Percentiles rank a stretch among this genome's conserved stretches.
Evolutionary conservation across 768 basidiomycete genomes (phyloP).

Genomic region (Auriscalpium vulgare): DNA sequence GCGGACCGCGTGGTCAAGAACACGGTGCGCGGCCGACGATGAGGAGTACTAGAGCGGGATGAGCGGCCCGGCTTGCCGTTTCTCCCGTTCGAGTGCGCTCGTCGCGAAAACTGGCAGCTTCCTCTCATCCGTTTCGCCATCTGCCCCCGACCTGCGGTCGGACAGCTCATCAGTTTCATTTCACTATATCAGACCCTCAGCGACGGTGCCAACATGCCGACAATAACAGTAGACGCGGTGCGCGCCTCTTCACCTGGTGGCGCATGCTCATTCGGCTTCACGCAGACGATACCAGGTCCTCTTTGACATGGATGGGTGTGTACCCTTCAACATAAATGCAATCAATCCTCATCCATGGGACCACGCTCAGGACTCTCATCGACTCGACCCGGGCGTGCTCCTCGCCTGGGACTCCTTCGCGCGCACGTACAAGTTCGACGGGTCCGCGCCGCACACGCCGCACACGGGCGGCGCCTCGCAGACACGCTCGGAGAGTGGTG

Average conservation of each 20-base stretch:
- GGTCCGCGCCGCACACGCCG: slow-evolving; percentile 42
- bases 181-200: no score
- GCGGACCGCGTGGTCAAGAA: no score
- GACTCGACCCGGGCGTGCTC: slow-evolving; percentile 80
- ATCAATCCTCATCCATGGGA: neutral
- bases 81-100: no score
- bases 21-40: no score
- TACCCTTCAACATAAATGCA: neutral
- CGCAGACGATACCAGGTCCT: slow-evolving; percentile 36
- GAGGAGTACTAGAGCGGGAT: no score
- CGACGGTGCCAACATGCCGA: slow-evolving; percentile 21
- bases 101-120: no score
- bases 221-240: slow-evolving; percentile 46
- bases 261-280: neutral
- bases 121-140: no score
- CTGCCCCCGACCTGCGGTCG: no score
- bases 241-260: slow-evolving; percentile 13
- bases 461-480: slow-evolving; percentile 69
- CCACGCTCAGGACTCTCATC: slow-evolving; percentile 48
- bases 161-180: no score
- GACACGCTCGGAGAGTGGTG: slow-evolving; percentile 73
- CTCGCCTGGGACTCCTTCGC: slow-evolving; percentile 70
- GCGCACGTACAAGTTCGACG: slow-evolving; percentile 47
- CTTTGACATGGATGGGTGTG: slow-evolving; percentile 67
- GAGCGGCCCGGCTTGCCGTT: no score